Evolutionary conservation across 2,329 filamentous ascomycete species (phyloP).

Genomic region (Claviceps sp.): DNA sequence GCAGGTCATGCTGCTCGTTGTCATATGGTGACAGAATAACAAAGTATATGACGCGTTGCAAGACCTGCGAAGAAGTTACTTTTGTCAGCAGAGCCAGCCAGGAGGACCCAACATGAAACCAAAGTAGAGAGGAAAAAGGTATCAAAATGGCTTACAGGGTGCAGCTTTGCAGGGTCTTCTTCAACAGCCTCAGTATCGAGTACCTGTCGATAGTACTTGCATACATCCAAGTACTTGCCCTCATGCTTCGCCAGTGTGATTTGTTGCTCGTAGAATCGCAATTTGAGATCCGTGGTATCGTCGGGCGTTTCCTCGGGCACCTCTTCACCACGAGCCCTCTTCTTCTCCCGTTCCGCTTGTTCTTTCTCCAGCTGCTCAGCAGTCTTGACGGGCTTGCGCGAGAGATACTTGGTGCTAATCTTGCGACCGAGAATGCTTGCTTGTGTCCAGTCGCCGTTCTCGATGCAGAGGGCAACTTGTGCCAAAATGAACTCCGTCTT

Average conservation of each 20-base stretch:
- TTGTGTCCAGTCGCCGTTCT: constrained; percentile 92
- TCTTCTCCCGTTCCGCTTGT: constrained; percentile 76
- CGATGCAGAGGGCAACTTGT: constrained; percentile 88
- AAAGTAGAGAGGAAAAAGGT: neutral
- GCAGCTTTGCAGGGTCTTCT: constrained; percentile 73
- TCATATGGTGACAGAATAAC: constrained; percentile 93
- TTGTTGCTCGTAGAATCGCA: constrained; percentile 94
- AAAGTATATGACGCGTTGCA: constrained; percentile 95
- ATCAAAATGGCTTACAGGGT: constrained; percentile 46
- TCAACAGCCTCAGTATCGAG: constrained; percentile 93
- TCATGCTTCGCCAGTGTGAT: constrained; percentile 93
- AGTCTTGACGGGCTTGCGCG: constrained; percentile 82
- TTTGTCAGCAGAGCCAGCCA: neutral
- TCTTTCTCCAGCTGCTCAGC: constrained; percentile 83
- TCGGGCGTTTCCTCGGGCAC: constrained; percentile 67
- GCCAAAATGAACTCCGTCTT: constrained; percentile 98
- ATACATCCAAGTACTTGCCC: constrained; percentile 90
- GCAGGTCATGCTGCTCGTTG: constrained; percentile 94
- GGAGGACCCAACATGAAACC: neutral
- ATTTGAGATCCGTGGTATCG: constrained; percentile 91
- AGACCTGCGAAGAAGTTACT: constrained; percentile 41
- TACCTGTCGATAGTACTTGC: constrained; percentile 96
- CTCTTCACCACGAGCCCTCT: constrained; percentile 65
- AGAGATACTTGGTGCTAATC: constrained; percentile 88
- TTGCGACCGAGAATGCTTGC: constrained; percentile 88